Evolutionary conservation across 1,284 basidiomycete species (phyloP), one percentile per base, ranked within the genome.

Genomic region (Phellopilus nigrolimitatus): DNA sequence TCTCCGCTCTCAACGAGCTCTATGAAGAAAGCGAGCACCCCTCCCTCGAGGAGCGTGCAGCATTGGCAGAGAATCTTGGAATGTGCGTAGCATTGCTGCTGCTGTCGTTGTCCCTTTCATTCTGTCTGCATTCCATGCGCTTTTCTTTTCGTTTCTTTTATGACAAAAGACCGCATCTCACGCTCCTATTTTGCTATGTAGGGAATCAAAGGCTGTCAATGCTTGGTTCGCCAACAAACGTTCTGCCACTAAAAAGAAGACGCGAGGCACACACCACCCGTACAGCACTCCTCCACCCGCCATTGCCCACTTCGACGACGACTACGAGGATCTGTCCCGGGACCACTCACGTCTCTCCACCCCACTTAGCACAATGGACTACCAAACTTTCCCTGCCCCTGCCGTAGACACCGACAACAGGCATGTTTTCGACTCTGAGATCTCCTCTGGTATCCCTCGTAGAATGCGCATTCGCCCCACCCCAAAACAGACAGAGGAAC

Each of bases 181-280:
- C 40, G 24, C 40, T 39, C 9, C 2, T 41, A 41, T 47, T 56
- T 51, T 57, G 57, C 53, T 47, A 31, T 25, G 33, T 62, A 88
- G 85, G 82, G 83, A 88, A 64, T 80, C 78, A 65, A 88, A 88
- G 74, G 86, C 83, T 1, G 85, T 88, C 62, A 86, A 86, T 62
- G 83, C 85, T 21, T 88, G 84, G 83, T 88, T 88, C 68, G 86
- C 88, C 67, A 88, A 88, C 65, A 88, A 87, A 72, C 77, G 85
- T 52, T 86, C 85, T 12, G 87, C 86, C 19, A 80, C 79, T 60
- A 88, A 87, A 75, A 88, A 88, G 68, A 77, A 82, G 39, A 75
- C 46, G 72, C 54, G 71, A 70, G 56, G 65, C 64, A 28, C 49
- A 53, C 66, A 64, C 59, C 54, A 55, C 10, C 53, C 58, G 27